phyloP scores from a whole-genome alignment of 2,329 filamentous ascomycete genomes.

The Ophiosphaerella korrae region DNA sequence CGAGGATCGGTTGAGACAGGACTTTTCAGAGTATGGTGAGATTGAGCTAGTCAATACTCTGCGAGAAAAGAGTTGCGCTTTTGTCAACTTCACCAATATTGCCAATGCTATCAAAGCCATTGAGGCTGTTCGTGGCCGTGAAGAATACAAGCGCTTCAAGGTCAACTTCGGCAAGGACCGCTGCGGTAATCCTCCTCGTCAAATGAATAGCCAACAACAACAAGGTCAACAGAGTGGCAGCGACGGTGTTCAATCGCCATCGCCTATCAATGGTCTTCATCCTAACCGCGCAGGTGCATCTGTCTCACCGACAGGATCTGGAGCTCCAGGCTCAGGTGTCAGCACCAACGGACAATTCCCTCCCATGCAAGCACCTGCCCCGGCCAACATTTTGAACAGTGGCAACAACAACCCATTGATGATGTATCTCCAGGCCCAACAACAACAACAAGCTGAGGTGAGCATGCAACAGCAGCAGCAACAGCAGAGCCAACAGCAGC shows the following conservation, averaged over 20 bases:
- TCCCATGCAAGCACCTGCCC: conserved; percentile 66
- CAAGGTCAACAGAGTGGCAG: conserved; percentile 70
- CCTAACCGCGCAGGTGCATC: conserved; percentile 60
- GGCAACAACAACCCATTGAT: conserved; percentile 85
- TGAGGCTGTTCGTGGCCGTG: conserved; percentile 89
- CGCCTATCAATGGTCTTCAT: conserved; percentile 63
- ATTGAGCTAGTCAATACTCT: conserved; percentile 97
- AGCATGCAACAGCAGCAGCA: conserved; percentile 40
- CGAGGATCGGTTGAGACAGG: conserved; percentile 91
- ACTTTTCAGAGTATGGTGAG: conserved; percentile 96
- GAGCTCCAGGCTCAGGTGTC: conserved; percentile 60
- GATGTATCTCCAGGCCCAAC: conserved; percentile 81
- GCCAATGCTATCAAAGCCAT: conserved; percentile 99
- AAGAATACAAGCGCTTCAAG: conserved; percentile 98
- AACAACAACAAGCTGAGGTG: conserved; percentile 49
- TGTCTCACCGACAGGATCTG: conserved; percentile 65
- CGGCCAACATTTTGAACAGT: conserved; percentile 77
- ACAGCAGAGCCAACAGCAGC: conserved; percentile 50
- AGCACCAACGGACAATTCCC: conserved; percentile 63
- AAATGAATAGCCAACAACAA: conserved; percentile 67
- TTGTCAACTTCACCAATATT: conserved; percentile 99
- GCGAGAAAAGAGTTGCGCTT: conserved; percentile 98
- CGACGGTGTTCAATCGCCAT: conserved; percentile 61
- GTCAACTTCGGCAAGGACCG: conserved; percentile 99
- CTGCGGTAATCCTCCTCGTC: conserved; percentile 93